These are phyloP conservation scores for Juncus effusus DNA, from an alignment of 176 grass and related monocot species.

Conservation along the genomic window DNA sequence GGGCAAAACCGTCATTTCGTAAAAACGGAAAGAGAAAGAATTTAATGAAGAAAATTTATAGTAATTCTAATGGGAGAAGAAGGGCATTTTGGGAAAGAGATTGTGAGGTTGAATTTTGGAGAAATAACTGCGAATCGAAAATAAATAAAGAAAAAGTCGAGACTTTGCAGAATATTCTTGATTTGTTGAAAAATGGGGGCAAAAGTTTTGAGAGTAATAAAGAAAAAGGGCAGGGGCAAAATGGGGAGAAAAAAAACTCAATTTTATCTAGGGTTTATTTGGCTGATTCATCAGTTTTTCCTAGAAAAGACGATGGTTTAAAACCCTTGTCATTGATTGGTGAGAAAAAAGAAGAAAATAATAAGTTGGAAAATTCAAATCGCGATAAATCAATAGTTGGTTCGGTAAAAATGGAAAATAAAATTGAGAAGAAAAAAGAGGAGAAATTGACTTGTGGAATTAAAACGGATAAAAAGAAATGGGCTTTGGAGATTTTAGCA, in stretches of 20 bases:
- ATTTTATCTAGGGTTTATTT: constrained; percentile 94
- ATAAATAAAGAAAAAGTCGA: constrained; percentile 74
- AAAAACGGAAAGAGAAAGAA: constrained; percentile 90
- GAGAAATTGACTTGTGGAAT: constrained; percentile 36
- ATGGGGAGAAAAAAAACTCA: constrained; percentile 37
- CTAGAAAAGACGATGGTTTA: constrained; percentile 73
- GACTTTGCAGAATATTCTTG: constrained; percentile 86
- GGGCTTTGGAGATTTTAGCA: constrained; percentile 90
- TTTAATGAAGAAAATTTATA: constrained; percentile 93
- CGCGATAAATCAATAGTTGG: constrained; percentile 27
- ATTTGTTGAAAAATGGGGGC: constrained; percentile 59
- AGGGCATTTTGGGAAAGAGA: constrained; percentile 78
- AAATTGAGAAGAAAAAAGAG: constrained; percentile 32
- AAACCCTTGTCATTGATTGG: constrained; percentile 60
- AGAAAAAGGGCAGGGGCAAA: constrained; percentile 34
- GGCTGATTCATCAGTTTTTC: constrained; percentile 95
- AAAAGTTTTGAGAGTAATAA: constrained; percentile 37
- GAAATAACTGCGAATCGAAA: constrained; percentile 67
- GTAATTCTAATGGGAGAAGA: constrained; percentile 59
- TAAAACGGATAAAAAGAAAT: constrained; percentile 82
- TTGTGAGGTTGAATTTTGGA: constrained; percentile 93
- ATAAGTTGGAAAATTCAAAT: constrained; percentile 31
- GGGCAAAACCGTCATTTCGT: constrained; percentile 52
- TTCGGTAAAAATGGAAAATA: constrained; percentile 36
- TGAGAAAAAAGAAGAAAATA: constrained; percentile 33